Base-by-base conservation (phyloP, 176 grass and related monocot genomes). In the Echinochloa phyllopogon region DNA sequence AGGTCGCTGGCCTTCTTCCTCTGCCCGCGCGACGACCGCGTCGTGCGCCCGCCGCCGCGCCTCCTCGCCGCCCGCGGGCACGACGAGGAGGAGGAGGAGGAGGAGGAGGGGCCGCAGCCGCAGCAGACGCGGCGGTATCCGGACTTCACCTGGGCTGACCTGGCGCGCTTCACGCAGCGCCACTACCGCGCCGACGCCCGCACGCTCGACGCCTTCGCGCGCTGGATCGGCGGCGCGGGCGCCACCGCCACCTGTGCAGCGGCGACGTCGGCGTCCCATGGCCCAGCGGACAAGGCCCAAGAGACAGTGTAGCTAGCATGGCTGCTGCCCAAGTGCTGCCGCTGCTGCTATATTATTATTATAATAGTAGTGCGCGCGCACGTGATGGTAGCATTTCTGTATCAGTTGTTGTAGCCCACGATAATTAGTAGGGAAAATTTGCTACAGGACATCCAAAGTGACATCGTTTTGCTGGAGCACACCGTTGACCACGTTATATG, bases 1-100 rank as follows among this genome's bases (percentile, higher is more conserved):
- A 84, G 91, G 37, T 95, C 93, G 41, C 65, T 98, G 84, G 95
- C 89, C 43, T 98, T 95, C 87, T 98, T 98, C 67, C 82, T 98
- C 18, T 90, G 90, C 62, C 95, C 95, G 43, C 79, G 74, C 52
- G 69, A 86, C 9, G 90, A 98, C 79, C 85, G 86, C 90, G 82
- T 98, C 33, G 92, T 98, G 60, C 36, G 87, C 40, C 91, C 95
- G 9, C 90, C 89, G 13, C 36, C 77, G 45, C 17, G 29, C 43
- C 47, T 38, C 18, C 59, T 65, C 60, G 36, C 25, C 37, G 66
- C 0, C 78, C 64, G 7, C 78, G 74, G 9, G 14, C 33, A 38
- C 17, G 36, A 39, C 14, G 41, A 23, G 21, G 40, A 24, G 29
- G 29, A 33, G 29, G 29, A 33, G 29, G 29, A 33, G 29, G 29